A percentile compares a stretch with the other conserved stretches of the same genome.
Evolutionary conservation across 176 grass and related monocot genomes (phyloP).

Genomic region (Lolium multiflorum): DNA sequence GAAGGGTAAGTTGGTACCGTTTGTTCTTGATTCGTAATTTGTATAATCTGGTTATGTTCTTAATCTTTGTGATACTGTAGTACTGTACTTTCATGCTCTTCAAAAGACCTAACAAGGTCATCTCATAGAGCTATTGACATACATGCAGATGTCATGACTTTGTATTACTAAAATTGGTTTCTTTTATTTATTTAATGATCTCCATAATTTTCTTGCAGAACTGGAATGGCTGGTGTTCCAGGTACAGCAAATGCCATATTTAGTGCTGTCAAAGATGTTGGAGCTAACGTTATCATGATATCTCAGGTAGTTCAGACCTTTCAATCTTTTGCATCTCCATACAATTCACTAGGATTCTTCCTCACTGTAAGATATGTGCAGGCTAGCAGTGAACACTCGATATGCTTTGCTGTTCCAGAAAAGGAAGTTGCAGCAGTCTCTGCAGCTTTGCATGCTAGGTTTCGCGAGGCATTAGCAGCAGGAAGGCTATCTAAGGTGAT

Average conservation of each 20-base stretch:
- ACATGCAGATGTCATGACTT: conserved; percentile 3
- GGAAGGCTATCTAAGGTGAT: conserved; percentile 92
- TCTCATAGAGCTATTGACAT: not conserved
- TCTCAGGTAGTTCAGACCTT: conserved; percentile 72
- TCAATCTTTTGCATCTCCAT: conserved; percentile 28
- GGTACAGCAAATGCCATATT: conserved; percentile 95
- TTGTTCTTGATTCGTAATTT: conserved; percentile 25
- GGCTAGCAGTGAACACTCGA: conserved; percentile 97
- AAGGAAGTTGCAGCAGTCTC: conserved; percentile 92
- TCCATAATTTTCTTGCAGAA: conserved; percentile 62
- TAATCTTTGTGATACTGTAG: conserved; percentile 1
- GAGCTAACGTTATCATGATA: conserved; percentile 99
- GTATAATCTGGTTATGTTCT: conserved; percentile 25
- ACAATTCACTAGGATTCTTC: conserved; percentile 41
- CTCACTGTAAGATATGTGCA: conserved; percentile 57
- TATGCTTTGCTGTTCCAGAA: conserved; percentile 99
- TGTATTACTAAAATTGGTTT: conserved; percentile 31
- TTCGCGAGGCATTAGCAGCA: conserved; percentile 82
- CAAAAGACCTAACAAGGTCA: conserved; percentile 23
- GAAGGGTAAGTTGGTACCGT: conserved; percentile 70
- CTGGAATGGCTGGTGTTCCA: conserved; percentile 99
- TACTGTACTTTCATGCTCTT: not conserved
- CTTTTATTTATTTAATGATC: conserved; percentile 39
- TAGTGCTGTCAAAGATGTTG: conserved; percentile 87
- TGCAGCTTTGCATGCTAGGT: conserved; percentile 66